A percentile compares a stretch with the other conserved stretches of the same genome.
Conservation (phyloP, 805 yeast genomes). For the Cephaloascus fragrans region DNA sequence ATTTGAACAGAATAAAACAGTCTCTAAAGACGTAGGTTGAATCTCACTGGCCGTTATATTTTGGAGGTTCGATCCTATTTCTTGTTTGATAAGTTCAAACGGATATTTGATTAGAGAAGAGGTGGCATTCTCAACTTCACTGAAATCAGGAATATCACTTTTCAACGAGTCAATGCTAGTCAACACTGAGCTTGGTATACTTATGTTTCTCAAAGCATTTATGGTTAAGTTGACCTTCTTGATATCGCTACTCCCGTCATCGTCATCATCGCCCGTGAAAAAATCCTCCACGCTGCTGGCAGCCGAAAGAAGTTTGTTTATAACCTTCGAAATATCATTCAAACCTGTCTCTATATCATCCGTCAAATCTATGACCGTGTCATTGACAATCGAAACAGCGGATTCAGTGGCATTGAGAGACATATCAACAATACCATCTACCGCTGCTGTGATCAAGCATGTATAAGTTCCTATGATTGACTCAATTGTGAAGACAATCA, state of each 20-base stretch:
- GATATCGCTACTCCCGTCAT: constrained; percentile 20
- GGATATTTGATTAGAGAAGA: constrained; percentile 47
- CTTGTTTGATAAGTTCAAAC: constrained; percentile 35
- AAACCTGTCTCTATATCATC: constrained; percentile 59
- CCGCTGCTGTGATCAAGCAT: constrained; percentile 67
- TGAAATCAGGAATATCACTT: constrained; percentile 54
- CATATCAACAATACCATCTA: constrained; percentile 61
- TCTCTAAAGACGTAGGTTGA: constrained; percentile 27
- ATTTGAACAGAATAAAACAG: constrained; percentile 28
- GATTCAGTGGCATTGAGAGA: constrained; percentile 68
- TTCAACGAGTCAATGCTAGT: constrained; percentile 41
- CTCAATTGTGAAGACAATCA: constrained; percentile 59
- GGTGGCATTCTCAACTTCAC: constrained; percentile 51
- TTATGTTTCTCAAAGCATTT: constrained; percentile 40
- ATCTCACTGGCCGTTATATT: constrained; percentile 12
- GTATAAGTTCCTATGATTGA: constrained; percentile 79
- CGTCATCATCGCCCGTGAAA: constrained; percentile 34
- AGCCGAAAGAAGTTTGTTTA: constrained; percentile 46
- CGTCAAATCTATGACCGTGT: constrained; percentile 43
- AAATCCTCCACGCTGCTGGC: constrained; percentile 44
- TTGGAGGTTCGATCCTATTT: constrained; percentile 13
- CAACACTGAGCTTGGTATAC: constrained; percentile 60
- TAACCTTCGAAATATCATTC: constrained; percentile 42
- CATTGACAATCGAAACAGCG: constrained; percentile 51
- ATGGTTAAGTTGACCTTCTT: constrained; percentile 51